These are phyloP conservation scores for Blepharisma stoltei DNA, from an alignment of 73 alveolate species.

Conservation along the genomic window DNA sequence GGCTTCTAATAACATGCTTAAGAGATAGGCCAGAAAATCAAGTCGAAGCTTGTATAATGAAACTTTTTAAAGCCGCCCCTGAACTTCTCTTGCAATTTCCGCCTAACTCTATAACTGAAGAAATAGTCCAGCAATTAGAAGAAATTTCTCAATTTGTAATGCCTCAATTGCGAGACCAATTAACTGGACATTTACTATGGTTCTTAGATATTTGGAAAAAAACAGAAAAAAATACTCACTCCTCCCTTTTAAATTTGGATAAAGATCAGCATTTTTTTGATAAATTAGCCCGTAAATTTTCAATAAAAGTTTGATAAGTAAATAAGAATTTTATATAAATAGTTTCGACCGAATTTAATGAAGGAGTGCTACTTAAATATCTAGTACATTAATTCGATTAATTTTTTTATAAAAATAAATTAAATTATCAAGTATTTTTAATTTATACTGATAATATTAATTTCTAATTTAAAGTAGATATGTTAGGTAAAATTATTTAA, in stretches of 20 bases:
- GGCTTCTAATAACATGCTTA: background rate
- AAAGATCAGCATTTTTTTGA: no score
- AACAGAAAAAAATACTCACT: background rate
- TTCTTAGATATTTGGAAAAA: conserved; percentile 9
- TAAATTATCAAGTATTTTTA: no score
- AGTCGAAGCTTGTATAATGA: conserved; percentile 19
- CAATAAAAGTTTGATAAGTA: no score
- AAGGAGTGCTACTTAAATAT: no score
- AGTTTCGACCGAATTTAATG: no score
- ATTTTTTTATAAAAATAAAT: no score
- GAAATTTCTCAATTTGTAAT: background rate
- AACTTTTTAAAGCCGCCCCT: conserved; percentile 2
- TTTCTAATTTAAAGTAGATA: no score
- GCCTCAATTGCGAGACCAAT: conserved; percentile 23
- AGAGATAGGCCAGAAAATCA: conserved; percentile 25
- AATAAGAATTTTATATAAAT: no score
- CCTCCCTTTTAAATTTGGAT: no score
- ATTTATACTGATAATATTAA: no score
- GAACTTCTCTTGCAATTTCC: background rate
- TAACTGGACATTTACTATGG: conserved; percentile 12
- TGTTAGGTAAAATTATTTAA: background rate
- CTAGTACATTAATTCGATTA: no score
- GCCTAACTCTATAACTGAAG: background rate
- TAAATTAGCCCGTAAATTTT: no score
- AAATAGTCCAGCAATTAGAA: background rate